phyloP scores from a whole-genome alignment of 139 green algal genomes.

The Tetratostichococcus sp. region DNA sequence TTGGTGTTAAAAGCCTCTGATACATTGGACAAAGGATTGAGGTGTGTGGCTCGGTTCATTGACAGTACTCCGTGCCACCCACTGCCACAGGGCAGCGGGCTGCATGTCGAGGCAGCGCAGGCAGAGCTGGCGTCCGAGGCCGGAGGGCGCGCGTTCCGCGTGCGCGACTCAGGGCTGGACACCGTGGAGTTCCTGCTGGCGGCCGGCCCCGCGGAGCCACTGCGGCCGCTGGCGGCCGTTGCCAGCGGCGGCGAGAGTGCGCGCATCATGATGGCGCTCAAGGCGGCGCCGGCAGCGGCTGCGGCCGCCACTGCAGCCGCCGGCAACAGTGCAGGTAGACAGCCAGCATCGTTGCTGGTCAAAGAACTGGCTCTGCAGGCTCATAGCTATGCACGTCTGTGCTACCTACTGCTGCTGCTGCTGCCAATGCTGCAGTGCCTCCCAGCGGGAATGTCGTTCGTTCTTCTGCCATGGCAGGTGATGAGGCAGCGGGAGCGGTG shows the following conservation, averaged over 20 bases:
- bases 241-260: conserved; percentile 75
- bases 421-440: too few species aligned
- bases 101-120: conserved; percentile 1
- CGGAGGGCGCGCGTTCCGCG: not conserved
- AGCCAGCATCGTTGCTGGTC: too few species aligned
- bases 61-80: too few species aligned
- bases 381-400: too few species aligned
- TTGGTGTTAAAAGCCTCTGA: too few species aligned
- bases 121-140: not conserved
- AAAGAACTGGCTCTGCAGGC: too few species aligned
- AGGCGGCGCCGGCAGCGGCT: conserved; percentile 55
- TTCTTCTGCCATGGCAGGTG: too few species aligned
- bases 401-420: not conserved
- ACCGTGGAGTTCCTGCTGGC: conserved; percentile 66
- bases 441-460: too few species aligned
- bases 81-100: not conserved
- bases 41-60: too few species aligned
- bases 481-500: not conserved
- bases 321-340: not conserved
- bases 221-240: conserved; percentile 60
- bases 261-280: conserved; percentile 81
- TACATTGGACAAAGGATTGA: too few species aligned
- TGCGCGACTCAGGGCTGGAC: conserved; percentile 26
- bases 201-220: conserved; percentile 66
- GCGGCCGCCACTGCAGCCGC: conserved; percentile 4